phyloP scores from a whole-genome alignment of 306 rosid genomes.

The Mimosa pudica region DNA sequence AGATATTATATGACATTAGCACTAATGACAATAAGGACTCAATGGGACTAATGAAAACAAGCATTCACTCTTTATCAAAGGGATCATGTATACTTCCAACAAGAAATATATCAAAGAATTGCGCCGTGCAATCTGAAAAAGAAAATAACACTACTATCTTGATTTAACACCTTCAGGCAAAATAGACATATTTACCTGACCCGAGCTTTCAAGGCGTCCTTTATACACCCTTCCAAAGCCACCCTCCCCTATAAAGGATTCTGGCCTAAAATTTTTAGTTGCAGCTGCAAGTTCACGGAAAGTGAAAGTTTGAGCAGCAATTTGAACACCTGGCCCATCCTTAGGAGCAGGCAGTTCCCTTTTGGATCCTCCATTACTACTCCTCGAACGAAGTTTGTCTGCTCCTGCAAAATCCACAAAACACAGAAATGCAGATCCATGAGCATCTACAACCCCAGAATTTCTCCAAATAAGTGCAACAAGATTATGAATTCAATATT shows the following conservation, averaged over 20 bases:
- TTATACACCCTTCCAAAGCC: conserved; percentile 94
- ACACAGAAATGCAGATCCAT: conserved; percentile 35
- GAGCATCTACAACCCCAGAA: conserved; percentile 19
- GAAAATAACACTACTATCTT: neutral
- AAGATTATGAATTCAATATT: conserved; percentile 10
- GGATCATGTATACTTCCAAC: conserved; percentile 5
- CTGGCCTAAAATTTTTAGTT: conserved; percentile 79
- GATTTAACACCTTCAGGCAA: neutral
- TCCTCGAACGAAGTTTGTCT: conserved; percentile 64
- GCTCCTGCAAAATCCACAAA: conserved; percentile 52
- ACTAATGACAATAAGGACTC: neutral
- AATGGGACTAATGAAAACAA: conserved; percentile 1
- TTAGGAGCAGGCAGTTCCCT: conserved; percentile 66
- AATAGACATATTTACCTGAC: conserved; percentile 59
- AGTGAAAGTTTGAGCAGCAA: conserved; percentile 86
- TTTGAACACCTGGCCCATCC: conserved; percentile 64
- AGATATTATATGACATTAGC: neutral
- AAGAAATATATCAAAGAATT: conserved; percentile 15
- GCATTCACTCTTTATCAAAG: neutral
- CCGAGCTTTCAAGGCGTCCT: conserved; percentile 78
- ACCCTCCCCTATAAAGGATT: conserved; percentile 89
- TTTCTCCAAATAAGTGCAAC: neutral
- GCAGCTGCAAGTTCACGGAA: conserved; percentile 85
- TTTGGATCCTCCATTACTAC: conserved; percentile 62
- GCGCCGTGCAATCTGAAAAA: neutral